Evolutionary conservation across 2,329 filamentous ascomycete genomes (phyloP), one percentile per base, ranked within the genome.

Genomic region (Metarhizium album): DNA sequence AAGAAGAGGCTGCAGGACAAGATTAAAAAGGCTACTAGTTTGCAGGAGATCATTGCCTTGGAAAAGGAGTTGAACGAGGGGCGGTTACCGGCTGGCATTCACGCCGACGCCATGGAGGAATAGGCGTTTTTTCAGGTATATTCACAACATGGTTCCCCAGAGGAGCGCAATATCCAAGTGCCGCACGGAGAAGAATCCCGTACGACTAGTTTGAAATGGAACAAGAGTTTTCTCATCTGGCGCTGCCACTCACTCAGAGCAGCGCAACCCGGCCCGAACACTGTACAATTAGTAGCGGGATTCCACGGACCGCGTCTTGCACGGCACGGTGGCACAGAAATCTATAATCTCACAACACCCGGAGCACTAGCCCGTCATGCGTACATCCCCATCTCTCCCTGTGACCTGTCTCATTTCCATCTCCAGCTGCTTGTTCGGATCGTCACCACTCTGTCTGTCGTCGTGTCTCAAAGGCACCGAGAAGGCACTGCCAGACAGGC

Each of bases 41-140:
- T 98, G 62, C 85, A 90, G 59, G 93, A 97, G 71, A 94, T 98
- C 64, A 84, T 88, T 52, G 78, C 82, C 58, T 67, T 98, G 64
- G 93, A 98, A 74, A 95, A 91, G 73, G 88, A 93, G 68, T 71
- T 97, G 57, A 87, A 87, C 55, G 91, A 97, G 67, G 93, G 93
- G 2, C 76, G 87, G 62, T 76, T 97, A 67, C 91, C 91, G 2
- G 75, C 78, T 33, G 86, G 83, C 27, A 78, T 83, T 31, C 73
- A 79, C 35, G 62, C 70, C 35, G 74, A 72, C 45, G 70, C 67
- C 14, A 84, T 84, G 81, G 79, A 84, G 67, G 79, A 83, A 61
- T 84, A 67, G 62, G 22, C 7, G 2, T 37, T 18, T 37, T 37
- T 18, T 37, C 14, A 4, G 18, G 2, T 31, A 16, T 23, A 31